phyloP scores from a whole-genome alignment of 495 filamentous ascomycete genomes.

The Lindgomyces ingoldianus region DNA sequence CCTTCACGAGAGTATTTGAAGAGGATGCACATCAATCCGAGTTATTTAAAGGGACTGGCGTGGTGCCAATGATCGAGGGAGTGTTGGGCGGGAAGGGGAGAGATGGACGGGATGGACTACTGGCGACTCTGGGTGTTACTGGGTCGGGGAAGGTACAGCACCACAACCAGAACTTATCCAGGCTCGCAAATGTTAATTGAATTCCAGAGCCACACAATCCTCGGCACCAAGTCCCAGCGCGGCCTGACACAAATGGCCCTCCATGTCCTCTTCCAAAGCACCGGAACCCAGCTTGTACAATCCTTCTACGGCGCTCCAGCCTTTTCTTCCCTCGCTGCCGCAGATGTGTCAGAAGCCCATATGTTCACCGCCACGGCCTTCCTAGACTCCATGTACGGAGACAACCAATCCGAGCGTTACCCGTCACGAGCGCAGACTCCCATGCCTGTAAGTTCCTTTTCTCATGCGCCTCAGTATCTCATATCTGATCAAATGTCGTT shows the following conservation, averaged over 20 bases:
- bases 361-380: constrained; percentile 76
- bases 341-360: constrained; percentile 81
- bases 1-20: constrained; percentile 91
- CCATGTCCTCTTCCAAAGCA: constrained; percentile 81
- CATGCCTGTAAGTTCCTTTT: constrained; percentile 64
- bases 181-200: neutral
- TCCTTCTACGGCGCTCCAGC: constrained; percentile 59
- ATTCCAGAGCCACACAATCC: constrained; percentile 87
- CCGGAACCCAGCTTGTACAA: constrained; percentile 64
- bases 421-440: constrained; percentile 78
- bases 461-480: neutral
- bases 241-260: constrained; percentile 90
- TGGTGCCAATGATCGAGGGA: constrained; percentile 73
- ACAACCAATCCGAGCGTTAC: constrained; percentile 58
- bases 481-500: constrained; percentile 9
- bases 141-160: constrained; percentile 86
- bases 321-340: constrained; percentile 68
- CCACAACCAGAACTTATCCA: neutral
- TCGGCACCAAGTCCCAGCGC: constrained; percentile 81
- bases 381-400: constrained; percentile 76
- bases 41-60: constrained; percentile 79
- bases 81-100: constrained; percentile 68
- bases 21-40: constrained; percentile 81
- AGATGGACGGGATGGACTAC: constrained; percentile 80
- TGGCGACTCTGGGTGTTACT: constrained; percentile 92